These are phyloP conservation scores for Plectosphaerella sp. DNA, from an alignment of 2,329 filamentous ascomycete species.

Conservation along the genomic window DNA sequence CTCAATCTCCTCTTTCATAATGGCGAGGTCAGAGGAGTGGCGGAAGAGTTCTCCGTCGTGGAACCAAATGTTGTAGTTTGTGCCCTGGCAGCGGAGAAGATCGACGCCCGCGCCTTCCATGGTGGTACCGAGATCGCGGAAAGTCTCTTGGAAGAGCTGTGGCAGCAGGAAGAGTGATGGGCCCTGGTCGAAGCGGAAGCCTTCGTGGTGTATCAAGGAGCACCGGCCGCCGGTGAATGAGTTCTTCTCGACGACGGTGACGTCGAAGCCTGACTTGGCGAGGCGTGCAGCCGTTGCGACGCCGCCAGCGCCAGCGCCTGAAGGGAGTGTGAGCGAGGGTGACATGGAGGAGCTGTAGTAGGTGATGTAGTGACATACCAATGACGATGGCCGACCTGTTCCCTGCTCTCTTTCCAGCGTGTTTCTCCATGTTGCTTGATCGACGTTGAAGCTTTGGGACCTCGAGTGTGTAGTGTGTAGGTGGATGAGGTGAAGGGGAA, in stretches of 20 bases:
- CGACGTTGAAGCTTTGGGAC: no score
- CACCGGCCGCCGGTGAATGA: slow-evolving; percentile 67
- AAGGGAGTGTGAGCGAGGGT: slow-evolving; percentile 2
- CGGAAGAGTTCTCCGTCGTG: slow-evolving; percentile 60
- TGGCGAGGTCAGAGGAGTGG: slow-evolving; percentile 62
- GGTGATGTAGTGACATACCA: slow-evolving; percentile 12
- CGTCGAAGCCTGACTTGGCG: slow-evolving; percentile 63
- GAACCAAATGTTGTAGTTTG: slow-evolving; percentile 74
- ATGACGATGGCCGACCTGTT: slow-evolving; percentile 21
- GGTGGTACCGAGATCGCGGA: slow-evolving; percentile 63
- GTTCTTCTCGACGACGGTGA: slow-evolving; percentile 79
- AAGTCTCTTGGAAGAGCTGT: slow-evolving; percentile 64
- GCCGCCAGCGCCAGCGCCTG: slow-evolving; percentile 67
- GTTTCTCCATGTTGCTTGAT: slow-evolving; percentile 3
- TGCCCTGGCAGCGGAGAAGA: slow-evolving; percentile 62
- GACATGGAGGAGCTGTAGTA: background rate
- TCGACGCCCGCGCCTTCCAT: slow-evolving; percentile 62
- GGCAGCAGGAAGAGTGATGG: slow-evolving; percentile 71
- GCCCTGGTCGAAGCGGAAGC: slow-evolving; percentile 71
- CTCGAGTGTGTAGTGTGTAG: no score
- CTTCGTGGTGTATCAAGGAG: slow-evolving; percentile 56
- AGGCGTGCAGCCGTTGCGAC: slow-evolving; percentile 68
- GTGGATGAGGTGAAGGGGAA: no score
- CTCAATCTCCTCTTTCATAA: slow-evolving; percentile 69
- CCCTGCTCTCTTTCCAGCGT: slow-evolving; percentile 17